These are phyloP conservation scores for Polygonum aviculare DNA, from an alignment of 148 eudicot genomes.

Conservation along the genomic window DNA sequence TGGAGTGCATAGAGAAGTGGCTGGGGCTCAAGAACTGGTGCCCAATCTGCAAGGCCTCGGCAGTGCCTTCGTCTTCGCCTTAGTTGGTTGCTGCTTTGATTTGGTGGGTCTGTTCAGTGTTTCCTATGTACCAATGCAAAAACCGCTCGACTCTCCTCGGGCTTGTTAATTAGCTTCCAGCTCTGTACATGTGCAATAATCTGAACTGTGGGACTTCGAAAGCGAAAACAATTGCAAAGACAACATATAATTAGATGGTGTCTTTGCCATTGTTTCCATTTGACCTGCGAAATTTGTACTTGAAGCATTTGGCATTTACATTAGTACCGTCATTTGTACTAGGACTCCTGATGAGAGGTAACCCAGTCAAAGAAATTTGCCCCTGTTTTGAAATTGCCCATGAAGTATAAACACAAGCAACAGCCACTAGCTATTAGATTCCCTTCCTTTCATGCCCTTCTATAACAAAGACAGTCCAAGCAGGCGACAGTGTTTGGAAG, in stretches of 20 bases:
- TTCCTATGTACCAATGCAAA: background rate
- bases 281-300: background rate
- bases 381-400: no score
- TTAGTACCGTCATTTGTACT: background rate
- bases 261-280: background rate
- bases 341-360: background rate
- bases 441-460: background rate
- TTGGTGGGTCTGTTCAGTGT: background rate
- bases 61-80: background rate
- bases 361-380: background rate
- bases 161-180: background rate
- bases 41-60: slow-evolving; percentile 66
- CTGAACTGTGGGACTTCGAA: background rate
- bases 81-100: background rate
- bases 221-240: background rate
- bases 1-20: slow-evolving; percentile 61
- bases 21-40: slow-evolving; percentile 86
- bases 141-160: background rate
- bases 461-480: background rate
- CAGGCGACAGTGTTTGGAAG: background rate
- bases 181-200: background rate
- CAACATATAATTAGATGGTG: background rate
- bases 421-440: no score
- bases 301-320: background rate
- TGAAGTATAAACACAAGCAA: no score